These are phyloP conservation scores for Orbilia ellipsospora DNA, from an alignment of 2,329 filamentous ascomycete genomes.

Conservation along the genomic window DNA sequence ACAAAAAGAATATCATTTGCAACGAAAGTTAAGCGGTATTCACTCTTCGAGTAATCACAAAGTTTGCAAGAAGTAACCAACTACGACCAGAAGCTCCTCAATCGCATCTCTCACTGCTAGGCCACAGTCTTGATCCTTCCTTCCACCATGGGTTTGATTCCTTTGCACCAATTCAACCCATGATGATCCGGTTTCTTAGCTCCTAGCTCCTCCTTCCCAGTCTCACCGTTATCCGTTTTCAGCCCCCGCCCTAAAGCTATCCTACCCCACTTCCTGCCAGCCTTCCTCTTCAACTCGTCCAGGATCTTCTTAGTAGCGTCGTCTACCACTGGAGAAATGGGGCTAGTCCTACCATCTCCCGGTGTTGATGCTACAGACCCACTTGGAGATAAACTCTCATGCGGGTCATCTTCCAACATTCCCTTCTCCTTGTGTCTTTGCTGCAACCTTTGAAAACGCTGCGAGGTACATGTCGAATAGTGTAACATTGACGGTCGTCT, in stretches of 20 bases:
- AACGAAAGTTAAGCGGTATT: too few species aligned
- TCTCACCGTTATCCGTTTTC: constrained; percentile 66
- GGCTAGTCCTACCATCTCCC: constrained; percentile 62
- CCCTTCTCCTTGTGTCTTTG: constrained; percentile 43
- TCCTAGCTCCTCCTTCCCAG: constrained; percentile 68
- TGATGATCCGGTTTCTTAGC: constrained; percentile 58
- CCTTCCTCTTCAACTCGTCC: constrained; percentile 74
- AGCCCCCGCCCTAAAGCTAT: constrained; percentile 69
- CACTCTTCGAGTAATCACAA: too few species aligned
- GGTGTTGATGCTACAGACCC: constrained; percentile 63
- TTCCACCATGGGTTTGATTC: constrained; percentile 81
- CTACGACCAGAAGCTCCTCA: too few species aligned
- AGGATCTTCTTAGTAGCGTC: constrained; percentile 64
- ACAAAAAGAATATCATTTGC: too few species aligned
- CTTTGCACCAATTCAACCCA: constrained; percentile 79
- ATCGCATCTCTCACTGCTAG: constrained; percentile 5
- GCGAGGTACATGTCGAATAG: constrained; percentile 35
- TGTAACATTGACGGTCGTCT: constrained; percentile 43
- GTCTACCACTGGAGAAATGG: constrained; percentile 60
- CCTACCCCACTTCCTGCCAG: constrained; percentile 78
- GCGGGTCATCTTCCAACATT: constrained; percentile 43
- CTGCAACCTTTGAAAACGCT: constrained; percentile 42
- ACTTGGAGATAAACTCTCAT: constrained; percentile 25
- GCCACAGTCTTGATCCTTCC: constrained; percentile 73
- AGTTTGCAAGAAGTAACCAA: too few species aligned